Conservation (phyloP, 2,329 filamentous ascomycete species). For the Dothideomycetes sp. region DNA sequence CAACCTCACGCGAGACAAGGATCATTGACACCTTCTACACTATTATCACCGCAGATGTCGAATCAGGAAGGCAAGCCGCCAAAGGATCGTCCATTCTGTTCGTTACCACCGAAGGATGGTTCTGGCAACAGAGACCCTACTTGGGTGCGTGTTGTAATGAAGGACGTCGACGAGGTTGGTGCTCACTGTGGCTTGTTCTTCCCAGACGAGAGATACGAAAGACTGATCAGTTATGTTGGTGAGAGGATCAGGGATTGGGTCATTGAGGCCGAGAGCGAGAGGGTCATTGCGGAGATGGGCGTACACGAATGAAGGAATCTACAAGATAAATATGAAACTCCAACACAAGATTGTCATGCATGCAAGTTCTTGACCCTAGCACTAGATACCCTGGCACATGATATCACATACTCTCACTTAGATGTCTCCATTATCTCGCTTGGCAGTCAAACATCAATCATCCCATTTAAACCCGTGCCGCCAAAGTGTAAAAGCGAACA, state of each 20-base stretch:
- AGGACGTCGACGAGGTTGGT: slow-evolving; percentile 72
- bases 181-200: slow-evolving; percentile 81
- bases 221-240: slow-evolving; percentile 29
- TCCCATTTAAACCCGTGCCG: too few species aligned
- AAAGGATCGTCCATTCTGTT: slow-evolving; percentile 70
- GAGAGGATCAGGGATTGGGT: slow-evolving; percentile 29
- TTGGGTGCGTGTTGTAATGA: slow-evolving; percentile 76
- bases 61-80: slow-evolving; percentile 20
- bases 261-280: slow-evolving; percentile 18
- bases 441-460: too few species aligned
- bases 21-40: slow-evolving; percentile 4
- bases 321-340: too few species aligned
- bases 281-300: slow-evolving; percentile 12
- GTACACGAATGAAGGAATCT: too few species aligned
- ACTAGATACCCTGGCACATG: too few species aligned
- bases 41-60: neutral
- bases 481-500: too few species aligned
- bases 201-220: slow-evolving; percentile 45
- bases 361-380: too few species aligned
- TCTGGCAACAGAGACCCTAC: slow-evolving; percentile 54
- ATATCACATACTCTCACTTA: too few species aligned
- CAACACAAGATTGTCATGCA: too few species aligned
- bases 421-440: too few species aligned
- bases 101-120: slow-evolving; percentile 51
- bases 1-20: slow-evolving; percentile 1